Base-by-base conservation (phyloP, 345 rosid genomes). In the Gynandropsis gynandra region DNA sequence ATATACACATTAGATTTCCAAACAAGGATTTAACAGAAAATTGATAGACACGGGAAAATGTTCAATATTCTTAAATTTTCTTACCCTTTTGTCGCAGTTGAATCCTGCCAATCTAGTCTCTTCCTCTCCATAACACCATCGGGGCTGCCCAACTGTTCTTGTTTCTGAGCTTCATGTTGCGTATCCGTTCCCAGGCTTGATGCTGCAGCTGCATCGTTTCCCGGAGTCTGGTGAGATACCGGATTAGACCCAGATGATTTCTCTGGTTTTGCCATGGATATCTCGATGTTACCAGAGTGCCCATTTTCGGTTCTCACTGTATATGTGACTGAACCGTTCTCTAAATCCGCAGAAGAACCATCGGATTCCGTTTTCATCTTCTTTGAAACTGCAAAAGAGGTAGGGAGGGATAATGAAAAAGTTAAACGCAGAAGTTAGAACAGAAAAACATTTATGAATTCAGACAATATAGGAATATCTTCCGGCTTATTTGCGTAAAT, bases 1-100 rank as follows among this genome's bases (percentile, higher is more conserved):
- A 63, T 41, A 53, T 15, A 61, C 36, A 64, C 34, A 47, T 51
- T 7, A 66, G 47, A 62, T 48, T 32, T 32, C 47, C 12, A 29
- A 58, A 52, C 49, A 61, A 21, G 42, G 53, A 45, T 37, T 19
- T 4, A 56, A 18, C 9, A 50, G 33, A n/a, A 44, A 35, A 35
- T 15, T 1, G 8, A 45, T 20, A 27, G 14, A 56, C 1, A 63
- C 39, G 38, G n/a, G 40, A 14, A 68, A n/a, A 38, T 20, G 12
- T 7, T 24, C 29, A 24, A 2, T 35, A 61, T 19, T 42, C 61
- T 32, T 58, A 29, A 58, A 63, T 29, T 42, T 73, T 61, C 63
- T n/a, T 57, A 81, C 84, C 52, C 61, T 74, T 63, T 59, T 19
- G 73, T 34, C 55, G 53, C 37, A 2, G 56, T 15, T 11, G 66